Base-by-base conservation (phyloP, 306 rosid species). In the Phaseolus lunatus region DNA sequence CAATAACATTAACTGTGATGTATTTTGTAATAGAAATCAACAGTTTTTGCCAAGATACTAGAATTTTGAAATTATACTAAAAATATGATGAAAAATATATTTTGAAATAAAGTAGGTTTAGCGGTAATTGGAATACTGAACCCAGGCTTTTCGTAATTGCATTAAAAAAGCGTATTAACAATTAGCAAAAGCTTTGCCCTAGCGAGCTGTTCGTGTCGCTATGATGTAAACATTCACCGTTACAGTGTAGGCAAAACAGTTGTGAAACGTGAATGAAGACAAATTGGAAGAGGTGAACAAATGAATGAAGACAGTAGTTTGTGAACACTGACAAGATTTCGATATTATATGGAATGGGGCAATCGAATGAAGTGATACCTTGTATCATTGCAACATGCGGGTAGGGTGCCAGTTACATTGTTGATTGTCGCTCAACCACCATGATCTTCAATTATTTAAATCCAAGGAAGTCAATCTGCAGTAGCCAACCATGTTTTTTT, bases 371-470 rank as follows among this genome's bases (percentile, higher is more conserved):
- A 43, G 41, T 44, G 63, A 65, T 67, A 18, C 67, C 82, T 35
- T 71, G 31, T 68, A 37, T 76, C 37, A 65, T 64, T 22, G 16
- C 54, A 50, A n/a, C 26, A 41, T 7, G 62, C 24, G 41, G 78
- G 37, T 71, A 62, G 24, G 73, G 33, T 49, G 4, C 31, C 19
- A 45, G 56, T 71, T 41, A 52, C 54, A 6, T 22, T 49, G 35
- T 73, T 29, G 22, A 23, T 53, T 64, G 79, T 71, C 49, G 59
- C 68, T 66, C 77, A 83, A 78, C 86, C 63, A 78, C 83, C 20
- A 73, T 67, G 49, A 78, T 78, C 29, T 48, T 65, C 44, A 49
- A 49, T 78, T 31, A 78, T 59, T 67, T 45, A 72, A 78, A 56
- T 47, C 77, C 59, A 65, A 20, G 5, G 5, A 6, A 71, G 27